Evolutionary conservation across 106 monocot species (phyloP), one percentile per base, ranked within the genome.

Genomic region (Dendrobium officinale): DNA sequence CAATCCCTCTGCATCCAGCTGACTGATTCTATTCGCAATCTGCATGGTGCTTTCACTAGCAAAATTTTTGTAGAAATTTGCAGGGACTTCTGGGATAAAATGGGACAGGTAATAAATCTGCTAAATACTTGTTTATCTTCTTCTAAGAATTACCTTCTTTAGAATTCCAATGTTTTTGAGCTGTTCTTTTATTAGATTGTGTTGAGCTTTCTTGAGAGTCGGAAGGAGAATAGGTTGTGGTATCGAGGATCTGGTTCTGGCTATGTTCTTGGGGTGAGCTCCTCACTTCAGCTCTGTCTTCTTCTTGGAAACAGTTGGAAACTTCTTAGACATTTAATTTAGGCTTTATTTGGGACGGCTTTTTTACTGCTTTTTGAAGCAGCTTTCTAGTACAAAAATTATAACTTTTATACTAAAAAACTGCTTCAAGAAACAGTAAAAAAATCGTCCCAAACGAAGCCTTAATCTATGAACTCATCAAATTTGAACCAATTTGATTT

Each of bases 211-310:
- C 87, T 97, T 24, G 97, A 94, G 87, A 97, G 92, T 80, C 49
- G 88, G 80, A 98, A 94, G 73, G 97, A 94, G 85, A 98, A 95
- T 82, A 87, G 89, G 44, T 82, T 86, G 40, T 98, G 94, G 90
- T 94, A 98, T 66, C 84, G 86, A 70, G 92, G 92, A 77, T 92
- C 94, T 37, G 87, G 81, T 55, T 92, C 97, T 27, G 85, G 81
- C 42, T 85, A 91, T 85, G 94, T 92, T 78, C 82, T 98, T 26
- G 85, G 88, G 82, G 94, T 98, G 86, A 88, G 91, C 55, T 43
- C 48, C 43, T 64, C 44, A 45, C 41, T 20, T 66, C 11, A 40
- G 22, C 37, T 31, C 72, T 33, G 40, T 29, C 33, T 33, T 33
- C 27, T 72, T 64, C 5, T 64, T n/a, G 0, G 45, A 45, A 45